Evolutionary conservation across 306 rosid species (phyloP), one percentile per base, ranked within the genome.

Genomic region (Delonix regia): DNA sequence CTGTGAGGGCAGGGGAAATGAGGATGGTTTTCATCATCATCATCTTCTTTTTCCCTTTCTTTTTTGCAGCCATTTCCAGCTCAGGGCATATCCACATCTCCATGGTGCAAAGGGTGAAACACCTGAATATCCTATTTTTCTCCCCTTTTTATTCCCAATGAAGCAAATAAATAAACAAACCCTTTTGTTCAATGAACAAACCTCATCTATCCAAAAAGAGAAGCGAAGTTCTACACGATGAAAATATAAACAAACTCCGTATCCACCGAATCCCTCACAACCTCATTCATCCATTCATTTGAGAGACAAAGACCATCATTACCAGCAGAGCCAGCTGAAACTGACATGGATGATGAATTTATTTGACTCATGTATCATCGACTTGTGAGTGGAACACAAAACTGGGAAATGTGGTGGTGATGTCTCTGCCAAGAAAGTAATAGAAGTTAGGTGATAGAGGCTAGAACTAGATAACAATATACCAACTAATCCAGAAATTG

Each of bases 331-430:
- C 74, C 85, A 24, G 39, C 30, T 34, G 48, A 69, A 59, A 73
- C 73, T 59, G 74, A 15, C 71, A 79, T 24, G 65, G 47, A 70
- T 62, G 63, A 56, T 57, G 64, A 9, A 62, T 51, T 33, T 21
- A 39, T 79, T 16, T 76, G 55, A 52, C 36, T 89, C 81, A 89
- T 49, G 68, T 22, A 86, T 89, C 94, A 30, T 87, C 90, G 57
- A 89, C 94, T 52, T 84, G 88, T 3, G 94, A 84, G 67, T 89
- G 83, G 81, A 89, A 89, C 30, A 89, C 84, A 83, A 89, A 89
- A 75, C 94, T 87, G 1, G 94, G 94, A 74, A 89, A 89, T 72
- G 91, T 84, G 67, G 91, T 89, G 75, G 94, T 89, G 80, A 89
- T 86, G 59, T 87, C 94, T 59, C 94, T 89, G 91, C 83, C 84